These are phyloP conservation scores for Calendula officinalis DNA, from an alignment of 129 eudicot genomes.

Conservation along the genomic window DNA sequence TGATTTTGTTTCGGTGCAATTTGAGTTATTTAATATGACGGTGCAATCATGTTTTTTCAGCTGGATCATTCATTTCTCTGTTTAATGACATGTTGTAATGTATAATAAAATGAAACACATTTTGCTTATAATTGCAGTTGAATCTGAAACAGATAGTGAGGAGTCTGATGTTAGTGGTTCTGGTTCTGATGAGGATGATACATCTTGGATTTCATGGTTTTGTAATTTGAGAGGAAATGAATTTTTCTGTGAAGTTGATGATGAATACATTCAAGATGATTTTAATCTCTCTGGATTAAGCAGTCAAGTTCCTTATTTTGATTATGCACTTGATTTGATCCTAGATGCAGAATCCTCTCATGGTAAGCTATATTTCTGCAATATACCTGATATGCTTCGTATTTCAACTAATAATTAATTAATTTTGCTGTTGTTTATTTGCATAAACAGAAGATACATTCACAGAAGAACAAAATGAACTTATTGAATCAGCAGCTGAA, in stretches of 20 bases:
- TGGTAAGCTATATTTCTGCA: slow-evolving; percentile 37
- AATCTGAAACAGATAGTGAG: slow-evolving; percentile 90
- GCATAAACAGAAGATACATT: slow-evolving; percentile 61
- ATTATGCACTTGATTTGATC: slow-evolving; percentile 81
- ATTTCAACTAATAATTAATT: not conserved
- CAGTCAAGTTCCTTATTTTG: slow-evolving; percentile 86
- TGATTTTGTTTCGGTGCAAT: not conserved
- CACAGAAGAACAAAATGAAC: slow-evolving; percentile 87
- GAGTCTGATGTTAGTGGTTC: slow-evolving; percentile 92
- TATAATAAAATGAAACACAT: slow-evolving; percentile 5
- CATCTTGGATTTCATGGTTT: slow-evolving; percentile 93
- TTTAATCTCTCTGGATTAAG: slow-evolving; percentile 83
- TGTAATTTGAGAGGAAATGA: slow-evolving; percentile 89
- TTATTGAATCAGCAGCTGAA: slow-evolving; percentile 94
- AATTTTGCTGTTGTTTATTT: slow-evolving; percentile 12
- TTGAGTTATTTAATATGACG: not conserved
- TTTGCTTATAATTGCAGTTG: slow-evolving; percentile 44
- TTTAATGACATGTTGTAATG: not conserved
- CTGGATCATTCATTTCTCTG: not conserved
- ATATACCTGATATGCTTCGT: not conserved
- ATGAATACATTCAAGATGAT: slow-evolving; percentile 85
- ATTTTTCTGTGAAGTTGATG: slow-evolving; percentile 85
- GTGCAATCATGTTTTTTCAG: no score
- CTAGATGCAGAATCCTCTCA: slow-evolving; percentile 86
- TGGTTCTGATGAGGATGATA: slow-evolving; percentile 88